Evolutionary conservation across 2,329 filamentous ascomycete genomes (phyloP), one percentile per base, ranked within the genome.

Genomic region (Chalaropsis thielavioides): DNA sequence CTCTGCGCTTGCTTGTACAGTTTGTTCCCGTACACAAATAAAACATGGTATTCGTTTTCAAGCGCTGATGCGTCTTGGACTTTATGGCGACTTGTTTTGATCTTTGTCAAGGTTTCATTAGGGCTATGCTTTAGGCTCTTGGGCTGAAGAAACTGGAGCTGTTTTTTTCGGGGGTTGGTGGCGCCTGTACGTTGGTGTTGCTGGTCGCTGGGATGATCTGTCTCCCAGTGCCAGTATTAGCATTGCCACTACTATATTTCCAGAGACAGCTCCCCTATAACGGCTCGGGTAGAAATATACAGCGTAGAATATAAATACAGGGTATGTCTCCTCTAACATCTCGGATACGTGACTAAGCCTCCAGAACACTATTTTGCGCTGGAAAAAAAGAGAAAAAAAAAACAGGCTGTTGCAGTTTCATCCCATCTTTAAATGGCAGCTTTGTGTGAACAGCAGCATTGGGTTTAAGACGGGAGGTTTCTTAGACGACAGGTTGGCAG

Each of bases 131-230:
- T 17, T 17, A 15, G 17, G 13, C 3, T 3, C 27, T 31, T 35
- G 41, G 41, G 31, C 31, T 6, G 31, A 31, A 31, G 6, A 31
- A 6, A 31, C 31, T 31, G 31, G 6, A 31, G 31, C 31, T 43
- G 15, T 10, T 10, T 22, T 22, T 22, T 15, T 60, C n/a, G n/a
- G n/a, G n/a, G n/a, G 31, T 31, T 31, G 31, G 31, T 2, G 3
- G 31, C 2, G 31, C 2, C 31, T 31, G n/a, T n/a, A n/a, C n/a
- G n/a, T 40, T 11, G 5, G n/a, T 15, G 31, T 2, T 22, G 27
- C 19, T 40, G 35, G 15, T 6, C 19, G 4, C 7, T 64, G 58
- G 22, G 68, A 67, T 35, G 67, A 66, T 62, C 66, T 69, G 63
- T 62, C 27, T 24, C 31, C 54, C 19, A 44, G 66, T 60, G 60